Conservation (phyloP, 257 asterid genomes). For the Gardenia jasminoides region DNA sequence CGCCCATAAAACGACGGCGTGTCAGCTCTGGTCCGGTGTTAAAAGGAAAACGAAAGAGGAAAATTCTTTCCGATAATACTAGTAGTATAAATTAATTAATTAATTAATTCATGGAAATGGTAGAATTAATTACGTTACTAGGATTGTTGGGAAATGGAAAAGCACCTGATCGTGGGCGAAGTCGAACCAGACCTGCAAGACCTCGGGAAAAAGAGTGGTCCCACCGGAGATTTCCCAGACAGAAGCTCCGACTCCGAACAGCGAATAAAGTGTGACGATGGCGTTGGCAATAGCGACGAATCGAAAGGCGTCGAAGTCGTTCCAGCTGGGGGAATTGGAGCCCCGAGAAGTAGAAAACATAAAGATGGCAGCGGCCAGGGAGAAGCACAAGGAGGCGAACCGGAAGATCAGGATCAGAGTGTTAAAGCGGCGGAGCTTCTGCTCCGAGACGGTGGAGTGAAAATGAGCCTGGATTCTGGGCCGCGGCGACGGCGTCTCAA, state of each 20-base stretch:
- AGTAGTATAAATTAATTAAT: too few relatives aligned
- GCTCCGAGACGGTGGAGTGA: constrained; percentile 43
- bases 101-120: too few relatives aligned
- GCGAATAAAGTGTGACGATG: constrained; percentile 43
- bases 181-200: constrained; percentile 53
- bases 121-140: not conserved
- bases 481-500: constrained; percentile 44
- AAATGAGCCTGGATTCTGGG: constrained; percentile 43
- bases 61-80: too few relatives aligned
- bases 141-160: not conserved
- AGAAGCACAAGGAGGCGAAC: constrained; percentile 44
- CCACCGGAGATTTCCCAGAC: constrained; percentile 46
- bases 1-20: constrained; percentile 15
- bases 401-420: constrained; percentile 36
- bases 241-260: constrained; percentile 47
- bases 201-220: constrained; percentile 41
- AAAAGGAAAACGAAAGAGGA: too few relatives aligned
- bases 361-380: constrained; percentile 47
- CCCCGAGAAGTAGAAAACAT: constrained; percentile 39
- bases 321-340: constrained; percentile 35
- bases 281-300: constrained; percentile 46
- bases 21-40: not conserved
- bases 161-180: constrained; percentile 57
- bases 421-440: constrained; percentile 46
- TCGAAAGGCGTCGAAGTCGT: constrained; percentile 40